These are phyloP conservation scores for Nitzschia putrida DNA, from an alignment of 108 stramenopile species.

Conservation along the genomic window DNA sequence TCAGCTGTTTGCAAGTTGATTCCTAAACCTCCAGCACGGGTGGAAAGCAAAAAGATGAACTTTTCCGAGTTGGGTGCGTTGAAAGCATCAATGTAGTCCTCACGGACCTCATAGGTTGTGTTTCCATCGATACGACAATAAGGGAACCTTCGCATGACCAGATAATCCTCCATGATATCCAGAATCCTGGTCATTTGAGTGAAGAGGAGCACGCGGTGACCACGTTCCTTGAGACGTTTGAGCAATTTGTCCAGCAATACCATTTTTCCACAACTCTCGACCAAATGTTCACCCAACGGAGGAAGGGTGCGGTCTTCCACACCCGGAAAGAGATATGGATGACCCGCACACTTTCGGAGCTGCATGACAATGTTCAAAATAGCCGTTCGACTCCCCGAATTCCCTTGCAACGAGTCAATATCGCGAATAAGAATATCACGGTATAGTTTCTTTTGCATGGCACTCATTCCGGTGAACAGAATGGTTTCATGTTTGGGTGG, in stretches of 20 bases:
- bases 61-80: conserved; percentile 88
- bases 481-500: conserved; percentile 93
- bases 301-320: conserved; percentile 91
- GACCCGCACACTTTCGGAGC: conserved; percentile 96
- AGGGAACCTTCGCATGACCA: conserved; percentile 80
- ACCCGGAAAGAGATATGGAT: conserved; percentile 98
- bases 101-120: conserved; percentile 92
- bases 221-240: conserved; percentile 77
- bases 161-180: conserved; percentile 93
- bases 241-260: conserved; percentile 91
- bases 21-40: conserved; percentile 86
- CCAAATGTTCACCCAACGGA: conserved; percentile 88
- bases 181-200: conserved; percentile 97
- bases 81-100: conserved; percentile 88
- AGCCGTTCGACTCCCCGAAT: conserved; percentile 68
- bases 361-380: conserved; percentile 98
- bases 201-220: conserved; percentile 94
- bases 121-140: conserved; percentile 96
- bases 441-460: conserved; percentile 92
- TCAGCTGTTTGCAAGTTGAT: conserved; percentile 95
- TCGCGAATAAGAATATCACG: conserved; percentile 87
- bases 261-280: conserved; percentile 87
- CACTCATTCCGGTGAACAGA: conserved; percentile 87
- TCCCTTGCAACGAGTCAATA: conserved; percentile 77
- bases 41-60: conserved; percentile 88